Base-by-base conservation (phyloP, 805 yeast species). In the Suhomyces sp. region DNA sequence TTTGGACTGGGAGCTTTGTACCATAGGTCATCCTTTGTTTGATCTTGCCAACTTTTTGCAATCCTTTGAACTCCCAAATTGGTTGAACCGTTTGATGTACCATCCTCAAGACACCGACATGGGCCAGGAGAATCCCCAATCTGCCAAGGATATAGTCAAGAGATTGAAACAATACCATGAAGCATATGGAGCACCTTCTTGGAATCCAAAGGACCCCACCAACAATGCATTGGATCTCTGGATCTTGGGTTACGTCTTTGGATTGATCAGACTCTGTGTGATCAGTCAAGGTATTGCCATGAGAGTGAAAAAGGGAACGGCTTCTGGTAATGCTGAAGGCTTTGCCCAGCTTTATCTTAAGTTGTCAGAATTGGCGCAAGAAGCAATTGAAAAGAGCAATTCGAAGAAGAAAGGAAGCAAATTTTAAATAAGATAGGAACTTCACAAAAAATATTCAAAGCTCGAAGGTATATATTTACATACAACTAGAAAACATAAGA, bases 1-100 rank as follows among this genome's bases (percentile, higher is more conserved):
- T 2, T 59, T 79, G 26, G 84, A 79, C 49, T 79, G 85, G 85
- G 85, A 79, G 50, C 56, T 79, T 25, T 76, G 82, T 43, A 79
- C 84, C 0, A 60, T 75, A 38, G 85, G 85, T 0, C 81, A 78
- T 44, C 85, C 85, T 1, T 52, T 78, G 28, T 78, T 80, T 40
- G 85, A 79, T 46, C 56, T 79, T 19, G 74, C 81, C 12, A 79
- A 79, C 48, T 60, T 77, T 19, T 56, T 79, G 17, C 81, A 75
- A 48, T 79, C 81, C 9, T 77, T 68, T 48, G 65, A 61, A 28
- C 48, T 75, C 38, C 74, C 81, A 0, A 46, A 51, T 6, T 31
- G 50, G 22, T 43, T 72, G 37, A 71, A 72, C 44, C 31, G 38
- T 21, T 35, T 54, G 33, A 33, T 55, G 32, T 44, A 53, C 58